phyloP scores from a whole-genome alignment of 441 rosid genomes.

The Jatropha podagrica region DNA sequence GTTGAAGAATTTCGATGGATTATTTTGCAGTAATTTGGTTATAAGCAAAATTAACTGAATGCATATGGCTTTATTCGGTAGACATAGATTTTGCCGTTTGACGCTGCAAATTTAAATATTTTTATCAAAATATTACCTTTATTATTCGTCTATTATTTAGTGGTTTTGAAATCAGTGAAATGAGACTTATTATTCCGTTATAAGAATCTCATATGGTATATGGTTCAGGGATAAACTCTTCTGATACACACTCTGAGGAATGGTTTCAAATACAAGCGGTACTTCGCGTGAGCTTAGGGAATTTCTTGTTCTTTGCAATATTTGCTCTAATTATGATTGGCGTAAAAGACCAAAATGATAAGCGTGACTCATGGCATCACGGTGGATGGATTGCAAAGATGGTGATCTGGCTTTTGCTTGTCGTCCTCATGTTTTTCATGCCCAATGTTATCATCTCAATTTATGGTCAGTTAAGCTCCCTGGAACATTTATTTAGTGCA shows the following conservation, averaged over 20 bases:
- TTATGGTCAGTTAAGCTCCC: constrained; percentile 59
- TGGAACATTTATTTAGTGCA: constrained; percentile 6
- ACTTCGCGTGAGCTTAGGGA: constrained; percentile 95
- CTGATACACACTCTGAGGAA: constrained; percentile 58
- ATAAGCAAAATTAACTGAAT: background rate
- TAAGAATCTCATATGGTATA: constrained; percentile 6
- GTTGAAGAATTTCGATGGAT: background rate
- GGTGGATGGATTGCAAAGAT: constrained; percentile 94
- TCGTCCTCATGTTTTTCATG: constrained; percentile 90
- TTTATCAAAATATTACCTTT: background rate
- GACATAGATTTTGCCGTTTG: background rate
- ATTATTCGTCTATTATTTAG: background rate
- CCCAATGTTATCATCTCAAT: constrained; percentile 66
- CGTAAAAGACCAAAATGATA: constrained; percentile 88
- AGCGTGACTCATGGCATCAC: constrained; percentile 94
- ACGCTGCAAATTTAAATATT: background rate
- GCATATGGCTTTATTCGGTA: background rate
- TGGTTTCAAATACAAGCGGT: constrained; percentile 94
- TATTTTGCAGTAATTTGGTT: background rate
- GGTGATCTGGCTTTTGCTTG: constrained; percentile 77
- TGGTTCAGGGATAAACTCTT: constrained; percentile 71
- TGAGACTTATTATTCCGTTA: background rate
- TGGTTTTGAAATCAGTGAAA: background rate
- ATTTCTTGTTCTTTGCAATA: constrained; percentile 71
- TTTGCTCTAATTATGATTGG: constrained; percentile 91